phyloP scores from a whole-genome alignment of 805 yeast genomes.

The Geotrichum ghanense region DNA sequence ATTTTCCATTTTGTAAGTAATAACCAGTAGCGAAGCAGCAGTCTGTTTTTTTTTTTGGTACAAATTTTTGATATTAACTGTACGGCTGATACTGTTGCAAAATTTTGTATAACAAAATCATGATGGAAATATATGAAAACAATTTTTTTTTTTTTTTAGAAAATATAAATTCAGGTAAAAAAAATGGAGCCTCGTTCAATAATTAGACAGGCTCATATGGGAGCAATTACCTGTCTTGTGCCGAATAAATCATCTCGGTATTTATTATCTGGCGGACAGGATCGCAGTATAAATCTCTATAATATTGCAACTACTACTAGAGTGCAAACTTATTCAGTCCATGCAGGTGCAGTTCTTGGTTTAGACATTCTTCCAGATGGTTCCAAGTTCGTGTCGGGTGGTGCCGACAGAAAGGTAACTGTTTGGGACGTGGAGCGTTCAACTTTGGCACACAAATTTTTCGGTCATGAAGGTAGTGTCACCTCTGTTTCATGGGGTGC shows the following conservation, averaged over 20 bases:
- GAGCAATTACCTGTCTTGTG: slow-evolving; percentile 19
- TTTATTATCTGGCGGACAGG: slow-evolving; percentile 23
- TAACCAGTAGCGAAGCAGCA: no score
- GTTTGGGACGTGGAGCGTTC: slow-evolving; percentile 24
- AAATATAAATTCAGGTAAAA: no score
- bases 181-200: neutral
- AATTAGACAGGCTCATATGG: slow-evolving; percentile 11
- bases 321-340: slow-evolving; percentile 8
- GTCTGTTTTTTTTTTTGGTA: no score
- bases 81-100: no score
- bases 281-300: slow-evolving; percentile 18
- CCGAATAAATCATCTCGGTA: slow-evolving; percentile 20
- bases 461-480: slow-evolving; percentile 21
- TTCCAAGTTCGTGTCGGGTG: slow-evolving; percentile 22
- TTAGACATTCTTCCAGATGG: slow-evolving; percentile 18
- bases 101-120: no score
- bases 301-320: slow-evolving; percentile 11
- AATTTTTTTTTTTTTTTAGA: no score
- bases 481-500: slow-evolving; percentile 18
- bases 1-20: no score
- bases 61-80: no score
- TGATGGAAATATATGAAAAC: no score
- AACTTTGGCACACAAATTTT: slow-evolving; percentile 14
- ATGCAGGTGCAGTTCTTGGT: slow-evolving; percentile 23
- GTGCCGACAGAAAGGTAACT: slow-evolving; percentile 23